Base-by-base conservation (phyloP, 768 basidiomycete genomes). In the Serpula lacrymans region DNA sequence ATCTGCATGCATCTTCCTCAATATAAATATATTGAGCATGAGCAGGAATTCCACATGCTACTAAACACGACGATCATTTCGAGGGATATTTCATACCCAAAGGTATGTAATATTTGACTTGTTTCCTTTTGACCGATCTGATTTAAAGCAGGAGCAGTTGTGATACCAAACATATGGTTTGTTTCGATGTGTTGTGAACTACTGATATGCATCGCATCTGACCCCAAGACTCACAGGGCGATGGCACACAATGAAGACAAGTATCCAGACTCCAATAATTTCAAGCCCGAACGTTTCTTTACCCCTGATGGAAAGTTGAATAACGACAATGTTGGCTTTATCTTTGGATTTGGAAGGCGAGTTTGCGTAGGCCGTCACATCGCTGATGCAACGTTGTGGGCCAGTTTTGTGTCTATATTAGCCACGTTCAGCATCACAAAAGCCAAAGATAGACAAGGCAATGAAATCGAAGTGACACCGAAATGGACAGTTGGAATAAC, bases 271-370 rank as follows among this genome's bases (percentile, higher is more conserved):
- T 74, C 78, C 3, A 65, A 68, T 33, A 49, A 51, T 25, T 78
- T 79, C 59, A 64, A 66, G 23, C 78, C 78, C 7, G 74, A 78
- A 45, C 64, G 78, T 36, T 82, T 72, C 62, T 47, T 80, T 10
- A 21, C 16, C 10, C 12, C 25, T 14, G 42, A 43, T 13, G 42
- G 42, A 10, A 43, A 23, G 20, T 17, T 43, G 37, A 43, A 22
- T 4, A 37, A 43, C 4, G 42, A 43, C 28, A 23, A 27, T 25
- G 42, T 30, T 23, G 24, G 28, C 13, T 25, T 30, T 6, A 25
- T 30, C 4, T 43, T 38, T 17, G 42, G 42, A 13, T 43, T 43
- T 33, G 42, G 42, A 3, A 26, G 42, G 22, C 39, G 42, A 12
- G 34, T 43, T 16, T 31, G 42, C 34, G 67, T 72, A n/a, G 76